phyloP scores from a whole-genome alignment of 768 basidiomycete species.

The Thelephora aurantiotincta region DNA sequence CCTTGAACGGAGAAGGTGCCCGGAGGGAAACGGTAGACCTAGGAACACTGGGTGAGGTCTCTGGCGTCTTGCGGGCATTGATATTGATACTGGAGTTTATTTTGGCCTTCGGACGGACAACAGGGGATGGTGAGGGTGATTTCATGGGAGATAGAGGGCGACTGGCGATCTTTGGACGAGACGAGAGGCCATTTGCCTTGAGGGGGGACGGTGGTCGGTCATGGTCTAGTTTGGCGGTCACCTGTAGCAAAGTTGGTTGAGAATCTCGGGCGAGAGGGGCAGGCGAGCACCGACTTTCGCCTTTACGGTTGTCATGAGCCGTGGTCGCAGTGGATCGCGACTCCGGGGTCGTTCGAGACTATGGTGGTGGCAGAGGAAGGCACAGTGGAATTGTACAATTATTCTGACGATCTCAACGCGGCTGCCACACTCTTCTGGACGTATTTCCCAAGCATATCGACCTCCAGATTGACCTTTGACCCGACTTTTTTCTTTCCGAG shows the following conservation, averaged over 20 bases:
- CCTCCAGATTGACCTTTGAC: constrained; percentile 86
- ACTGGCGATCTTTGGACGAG: too few relatives aligned
- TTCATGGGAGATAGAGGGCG: constrained; percentile 5
- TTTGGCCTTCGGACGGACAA: constrained; percentile 41
- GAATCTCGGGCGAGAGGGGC: constrained; percentile 3
- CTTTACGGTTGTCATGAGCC: constrained; percentile 1
- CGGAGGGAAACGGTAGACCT: constrained; percentile 17
- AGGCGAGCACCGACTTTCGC: neutral
- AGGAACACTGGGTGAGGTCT: constrained; percentile 7
- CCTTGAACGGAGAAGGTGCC: constrained; percentile 26
- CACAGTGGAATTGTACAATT: too few relatives aligned
- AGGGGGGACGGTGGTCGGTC: constrained; percentile 36
- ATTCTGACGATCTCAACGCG: constrained; percentile 24
- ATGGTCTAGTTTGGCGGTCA: constrained; percentile 37
- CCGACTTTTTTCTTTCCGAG: constrained; percentile 64
- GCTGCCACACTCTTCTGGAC: constrained; percentile 73
- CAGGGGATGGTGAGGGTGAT: constrained; percentile 15
- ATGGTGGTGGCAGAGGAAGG: too few relatives aligned
- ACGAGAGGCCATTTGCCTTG: constrained; percentile 15
- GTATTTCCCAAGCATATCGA: constrained; percentile 89
- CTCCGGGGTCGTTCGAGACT: too few relatives aligned
- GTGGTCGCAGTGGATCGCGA: too few relatives aligned
- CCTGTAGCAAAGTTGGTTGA: constrained; percentile 22
- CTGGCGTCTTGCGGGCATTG: constrained; percentile 11
- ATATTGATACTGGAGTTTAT: constrained; percentile 37